These are phyloP conservation scores for Ampelocalamus luodianensis DNA, from an alignment of 176 grass and related monocot genomes.

Conservation along the genomic window DNA sequence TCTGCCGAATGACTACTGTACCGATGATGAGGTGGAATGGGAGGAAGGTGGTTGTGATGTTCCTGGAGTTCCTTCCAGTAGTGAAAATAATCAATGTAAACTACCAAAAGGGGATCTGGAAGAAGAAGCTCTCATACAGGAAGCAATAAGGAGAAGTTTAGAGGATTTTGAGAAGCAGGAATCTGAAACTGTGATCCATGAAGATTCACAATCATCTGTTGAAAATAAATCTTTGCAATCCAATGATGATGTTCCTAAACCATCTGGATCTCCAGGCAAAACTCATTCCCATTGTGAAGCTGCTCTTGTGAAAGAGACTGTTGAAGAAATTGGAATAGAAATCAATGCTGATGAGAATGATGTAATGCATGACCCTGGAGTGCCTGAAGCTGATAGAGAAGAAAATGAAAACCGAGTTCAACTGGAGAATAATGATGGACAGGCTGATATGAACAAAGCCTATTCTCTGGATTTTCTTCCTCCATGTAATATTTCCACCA, in stretches of 20 bases:
- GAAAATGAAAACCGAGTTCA: slow-evolving; percentile 38
- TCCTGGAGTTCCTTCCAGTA: slow-evolving; percentile 59
- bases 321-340: slow-evolving; percentile 22
- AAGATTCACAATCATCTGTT: slow-evolving; percentile 37
- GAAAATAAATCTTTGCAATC: slow-evolving; percentile 34
- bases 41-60: slow-evolving; percentile 64
- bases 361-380: slow-evolving; percentile 40
- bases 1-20: slow-evolving; percentile 44
- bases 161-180: slow-evolving; percentile 58
- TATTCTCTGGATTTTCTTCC: slow-evolving; percentile 32
- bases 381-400: slow-evolving; percentile 38
- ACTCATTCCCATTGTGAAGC: slow-evolving; percentile 25
- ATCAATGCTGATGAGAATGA: slow-evolving; percentile 43
- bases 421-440: slow-evolving; percentile 41
- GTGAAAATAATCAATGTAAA: slow-evolving; percentile 52
- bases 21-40: slow-evolving; percentile 74
- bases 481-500: slow-evolving; percentile 39
- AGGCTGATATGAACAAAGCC: not conserved
- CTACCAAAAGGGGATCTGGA: slow-evolving; percentile 71
- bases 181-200: slow-evolving; percentile 39
- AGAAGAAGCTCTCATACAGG: slow-evolving; percentile 83
- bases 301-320: slow-evolving; percentile 27
- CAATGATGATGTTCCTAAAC: slow-evolving; percentile 37
- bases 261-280: slow-evolving; percentile 15
- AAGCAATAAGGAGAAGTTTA: slow-evolving; percentile 89